Base-by-base conservation (phyloP, 129 eudicot species). In the Oenanthe sinensis region DNA sequence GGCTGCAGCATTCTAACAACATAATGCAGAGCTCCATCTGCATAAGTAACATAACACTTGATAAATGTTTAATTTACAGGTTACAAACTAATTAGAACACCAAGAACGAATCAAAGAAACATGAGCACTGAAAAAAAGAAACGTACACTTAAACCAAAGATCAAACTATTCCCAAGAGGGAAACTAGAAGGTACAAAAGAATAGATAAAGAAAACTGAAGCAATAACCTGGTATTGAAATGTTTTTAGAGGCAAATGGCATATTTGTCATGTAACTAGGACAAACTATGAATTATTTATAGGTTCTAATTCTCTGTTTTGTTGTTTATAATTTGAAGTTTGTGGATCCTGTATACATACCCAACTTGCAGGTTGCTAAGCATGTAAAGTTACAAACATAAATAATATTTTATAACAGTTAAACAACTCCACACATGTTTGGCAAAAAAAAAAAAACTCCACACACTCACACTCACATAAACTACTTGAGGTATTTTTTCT, bases 1-100 rank as follows among this genome's bases (percentile, higher is more conserved):
- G 98, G 84, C 96, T 90, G 89, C 98, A 95, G 71, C 98, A 95
- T 79, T 95, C 98, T 85, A 95, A 55, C 67, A 95, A 50, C 98
- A 95, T 95, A 39, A 91, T 90, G 77, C 97, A 91, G 73, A 95
- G 77, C 74, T 95, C 98, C 97, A 95, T 95, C 97, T 94, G 85
- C 81, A 85, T 19, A 78, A 14, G 50, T 68, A 71, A 75, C 46
- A 71, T 8, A 43, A 76, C 52, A 33, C 75, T 22, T 16, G 3
- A 36, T 72, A 36, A 69, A 42, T 39, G 52, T 44, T 77, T 67
- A 13, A n/a, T 46, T 20, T 58, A 55, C 49, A 4, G 24, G 50
- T 40, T 40, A 37, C 44, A 3, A 19, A 37, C 45, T 17, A 71
- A 40, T 40, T 39, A 42, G 17, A 6, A 2, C 68, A 60, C 24